phyloP scores from a whole-genome alignment of 371 early-diverging fungal species.

The Saksenaea vasiformis region DNA sequence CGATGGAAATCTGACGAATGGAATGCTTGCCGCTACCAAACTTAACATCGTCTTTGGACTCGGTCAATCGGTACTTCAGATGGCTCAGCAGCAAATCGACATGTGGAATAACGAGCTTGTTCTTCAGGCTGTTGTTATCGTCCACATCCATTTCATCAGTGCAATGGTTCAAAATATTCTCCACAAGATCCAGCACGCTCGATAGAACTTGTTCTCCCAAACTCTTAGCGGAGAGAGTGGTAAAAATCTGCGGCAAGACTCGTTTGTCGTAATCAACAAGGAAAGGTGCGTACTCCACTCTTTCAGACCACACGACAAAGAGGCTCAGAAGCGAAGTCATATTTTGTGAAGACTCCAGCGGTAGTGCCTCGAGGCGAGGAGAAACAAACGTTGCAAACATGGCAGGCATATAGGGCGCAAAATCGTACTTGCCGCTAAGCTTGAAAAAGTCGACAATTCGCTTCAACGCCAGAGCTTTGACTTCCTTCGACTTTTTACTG shows the following conservation, averaged over 20 bases:
- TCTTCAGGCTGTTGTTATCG: conserved; percentile 35
- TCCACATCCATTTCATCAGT: conserved; percentile 51
- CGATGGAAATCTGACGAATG: conserved; percentile 75
- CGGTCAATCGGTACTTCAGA: conserved; percentile 60
- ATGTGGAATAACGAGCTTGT: conserved; percentile 61
- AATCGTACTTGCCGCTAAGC: conserved; percentile 70
- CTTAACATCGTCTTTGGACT: conserved; percentile 50
- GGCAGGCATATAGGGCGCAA: conserved; percentile 69
- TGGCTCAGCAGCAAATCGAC: conserved; percentile 65
- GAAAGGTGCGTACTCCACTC: conserved; percentile 61
- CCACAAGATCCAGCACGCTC: conserved; percentile 75
- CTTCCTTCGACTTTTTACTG: conserved; percentile 51
- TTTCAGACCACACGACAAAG: conserved; percentile 76
- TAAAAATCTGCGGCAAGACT: conserved; percentile 70
- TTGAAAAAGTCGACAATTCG: conserved; percentile 80
- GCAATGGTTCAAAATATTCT: conserved; percentile 65
- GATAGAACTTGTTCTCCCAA: conserved; percentile 70
- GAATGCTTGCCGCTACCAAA: conserved; percentile 62
- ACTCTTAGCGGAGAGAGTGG: conserved; percentile 75
- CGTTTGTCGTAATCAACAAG: conserved; percentile 63
- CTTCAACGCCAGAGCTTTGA: conserved; percentile 72
- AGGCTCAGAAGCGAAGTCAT: conserved; percentile 79
- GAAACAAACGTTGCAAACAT: conserved; percentile 74
- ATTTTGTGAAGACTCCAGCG: conserved; percentile 83
- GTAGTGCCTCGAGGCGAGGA: conserved; percentile 71